A percentile compares a stretch with the other conserved stretches of the same genome.
Conservation (phyloP, 331 rosid genomes). For the Quercus tomentella region DNA sequence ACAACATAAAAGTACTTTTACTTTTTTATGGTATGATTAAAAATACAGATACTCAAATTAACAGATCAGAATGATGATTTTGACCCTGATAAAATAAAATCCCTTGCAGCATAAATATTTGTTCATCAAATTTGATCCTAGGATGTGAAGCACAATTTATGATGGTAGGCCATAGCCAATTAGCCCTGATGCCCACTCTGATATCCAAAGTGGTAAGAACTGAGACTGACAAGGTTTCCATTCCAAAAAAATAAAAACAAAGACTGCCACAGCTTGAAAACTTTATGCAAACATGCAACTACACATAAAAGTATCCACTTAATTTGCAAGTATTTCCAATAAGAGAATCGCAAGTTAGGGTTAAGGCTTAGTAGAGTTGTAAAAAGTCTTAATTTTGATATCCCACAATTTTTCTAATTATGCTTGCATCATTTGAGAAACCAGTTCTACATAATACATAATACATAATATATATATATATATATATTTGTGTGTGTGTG, state of each 20-base stretch:
- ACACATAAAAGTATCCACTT: too few species aligned
- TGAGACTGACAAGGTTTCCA: neutral
- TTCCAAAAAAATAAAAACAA: neutral
- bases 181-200: neutral
- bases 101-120: neutral
- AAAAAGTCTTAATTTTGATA: too few species aligned
- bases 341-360: too few species aligned
- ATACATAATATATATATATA: too few species aligned
- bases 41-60: neutral
- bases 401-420: too few species aligned
- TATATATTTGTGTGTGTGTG: too few species aligned
- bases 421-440: too few species aligned
- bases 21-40: neutral
- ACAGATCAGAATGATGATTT: neutral
- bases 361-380: too few species aligned
- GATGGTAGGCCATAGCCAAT: neutral
- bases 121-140: neutral
- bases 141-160: neutral
- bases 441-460: too few species aligned
- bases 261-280: neutral
- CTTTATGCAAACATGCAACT: neutral
- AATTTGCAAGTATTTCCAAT: too few species aligned
- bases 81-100: neutral
- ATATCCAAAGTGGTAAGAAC: neutral
- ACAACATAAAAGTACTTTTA: neutral